phyloP scores from a whole-genome alignment of 2,329 filamentous ascomycete genomes.

The Aspergillus fischeri region DNA sequence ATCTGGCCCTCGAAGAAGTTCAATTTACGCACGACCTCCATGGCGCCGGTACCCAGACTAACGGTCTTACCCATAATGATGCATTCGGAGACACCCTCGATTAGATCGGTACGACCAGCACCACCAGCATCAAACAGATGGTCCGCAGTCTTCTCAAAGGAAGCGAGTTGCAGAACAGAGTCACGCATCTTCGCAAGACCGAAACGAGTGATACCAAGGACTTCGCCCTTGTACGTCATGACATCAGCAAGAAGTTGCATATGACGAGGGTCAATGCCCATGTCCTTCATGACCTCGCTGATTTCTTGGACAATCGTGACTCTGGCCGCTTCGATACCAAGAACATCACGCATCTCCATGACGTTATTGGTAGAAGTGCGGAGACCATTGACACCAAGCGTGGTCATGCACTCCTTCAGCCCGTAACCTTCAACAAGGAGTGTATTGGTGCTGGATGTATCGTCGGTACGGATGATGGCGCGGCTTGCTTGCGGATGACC shows the following conservation, averaged over 20 bases:
- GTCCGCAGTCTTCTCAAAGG: conserved; percentile 97
- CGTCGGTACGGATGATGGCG: conserved; percentile 82
- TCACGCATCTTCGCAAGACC: conserved; percentile 96
- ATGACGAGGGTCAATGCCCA: conserved; percentile 95
- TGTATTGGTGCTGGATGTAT: conserved; percentile 64
- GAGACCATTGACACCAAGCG: conserved; percentile 79
- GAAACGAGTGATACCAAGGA: conserved; percentile 93
- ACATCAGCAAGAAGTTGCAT: conserved; percentile 97
- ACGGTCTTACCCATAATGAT: conserved; percentile 99
- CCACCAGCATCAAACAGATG: conserved; percentile 94
- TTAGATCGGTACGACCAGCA: conserved; percentile 83
- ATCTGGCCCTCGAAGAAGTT: conserved; percentile 62
- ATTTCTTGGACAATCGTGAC: conserved; percentile 89
- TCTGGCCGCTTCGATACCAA: conserved; percentile 92
- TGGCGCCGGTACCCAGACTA: conserved; percentile 82
- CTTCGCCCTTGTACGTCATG: conserved; percentile 98
- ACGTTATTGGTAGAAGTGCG: conserved; percentile 76
- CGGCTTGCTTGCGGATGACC: conserved; percentile 82
- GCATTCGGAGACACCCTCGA: conserved; percentile 91
- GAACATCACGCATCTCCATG: conserved; percentile 79
- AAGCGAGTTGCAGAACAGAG: conserved; percentile 85
- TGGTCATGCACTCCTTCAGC: conserved; percentile 83
- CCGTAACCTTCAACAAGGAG: conserved; percentile 92
- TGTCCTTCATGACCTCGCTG: conserved; percentile 79
- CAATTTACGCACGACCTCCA: conserved; percentile 78